Percentiles rank a stretch among this genome's conserved stretches.
Conservation (phyloP, 129 eudicot species). For the Saposhnikovia divaricata region DNA sequence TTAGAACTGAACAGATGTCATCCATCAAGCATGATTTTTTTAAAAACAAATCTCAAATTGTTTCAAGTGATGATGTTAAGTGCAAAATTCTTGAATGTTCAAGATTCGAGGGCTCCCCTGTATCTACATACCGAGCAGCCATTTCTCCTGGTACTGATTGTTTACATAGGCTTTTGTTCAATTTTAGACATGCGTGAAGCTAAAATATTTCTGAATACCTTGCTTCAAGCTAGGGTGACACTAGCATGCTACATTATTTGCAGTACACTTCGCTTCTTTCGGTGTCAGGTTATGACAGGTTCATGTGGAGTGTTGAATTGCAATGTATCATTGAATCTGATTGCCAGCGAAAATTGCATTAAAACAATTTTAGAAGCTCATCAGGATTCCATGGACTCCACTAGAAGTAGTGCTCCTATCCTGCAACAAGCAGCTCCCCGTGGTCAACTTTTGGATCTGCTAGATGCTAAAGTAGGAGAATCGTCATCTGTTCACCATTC, state of each 20-base stretch:
- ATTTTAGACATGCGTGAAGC: neutral
- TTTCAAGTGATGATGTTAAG: constrained; percentile 26
- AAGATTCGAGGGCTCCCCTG: constrained; percentile 15
- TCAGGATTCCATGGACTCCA: constrained; percentile 28
- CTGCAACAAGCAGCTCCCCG: constrained; percentile 25
- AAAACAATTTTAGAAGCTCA: constrained; percentile 27
- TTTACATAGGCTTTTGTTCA: constrained; percentile 9
- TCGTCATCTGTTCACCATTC: constrained; percentile 18
- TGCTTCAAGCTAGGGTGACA: neutral
- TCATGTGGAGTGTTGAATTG: constrained; percentile 44
- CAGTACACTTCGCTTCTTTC: neutral
- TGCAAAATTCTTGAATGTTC: constrained; percentile 1
- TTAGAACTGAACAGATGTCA: constrained; percentile 16
- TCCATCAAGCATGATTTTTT: constrained; percentile 15
- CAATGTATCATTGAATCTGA: constrained; percentile 44
- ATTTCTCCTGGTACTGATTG: constrained; percentile 38
- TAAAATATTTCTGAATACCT: constrained; percentile 10
- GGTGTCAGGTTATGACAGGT: constrained; percentile 23
- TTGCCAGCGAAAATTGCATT: constrained; percentile 22
- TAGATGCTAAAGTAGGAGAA: constrained; percentile 36
- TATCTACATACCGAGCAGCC: constrained; percentile 28
- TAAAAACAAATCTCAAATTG: constrained; percentile 25
- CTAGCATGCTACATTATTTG: neutral
- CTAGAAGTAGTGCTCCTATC: constrained; percentile 31
- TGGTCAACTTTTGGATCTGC: constrained; percentile 27